Conservation (phyloP, 169 alveolate species). For the Eimeria praecox region DNA sequence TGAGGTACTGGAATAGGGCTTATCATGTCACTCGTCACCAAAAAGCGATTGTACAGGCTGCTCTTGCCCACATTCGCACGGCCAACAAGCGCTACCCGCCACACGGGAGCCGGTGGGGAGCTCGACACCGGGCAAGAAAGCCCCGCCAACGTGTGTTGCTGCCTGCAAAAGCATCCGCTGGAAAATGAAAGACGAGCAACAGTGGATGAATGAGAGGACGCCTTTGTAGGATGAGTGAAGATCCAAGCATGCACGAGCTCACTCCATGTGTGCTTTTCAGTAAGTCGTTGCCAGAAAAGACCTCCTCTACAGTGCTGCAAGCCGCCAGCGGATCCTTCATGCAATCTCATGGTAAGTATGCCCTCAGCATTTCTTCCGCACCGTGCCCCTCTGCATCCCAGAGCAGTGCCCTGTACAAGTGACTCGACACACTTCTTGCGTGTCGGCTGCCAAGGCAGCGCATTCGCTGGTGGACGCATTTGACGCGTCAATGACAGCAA, state of each 20-base stretch:
- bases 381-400: not conserved
- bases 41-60: slow-evolving; percentile 86
- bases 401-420: slow-evolving; percentile 10
- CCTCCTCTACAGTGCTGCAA: not conserved
- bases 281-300: not conserved
- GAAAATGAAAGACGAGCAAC: not conserved
- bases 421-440: slow-evolving; percentile 7
- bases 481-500: not conserved
- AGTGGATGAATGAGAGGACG: not conserved
- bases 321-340: not conserved
- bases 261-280: not conserved
- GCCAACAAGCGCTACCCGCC: slow-evolving; percentile 83
- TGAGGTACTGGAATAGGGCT: not conserved
- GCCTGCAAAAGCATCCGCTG: not conserved
- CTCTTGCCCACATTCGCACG: slow-evolving; percentile 89
- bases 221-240: not conserved
- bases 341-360: not conserved
- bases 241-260: not conserved
- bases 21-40: slow-evolving; percentile 60
- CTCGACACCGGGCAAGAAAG: not conserved
- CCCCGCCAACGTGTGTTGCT: not conserved
- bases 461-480: not conserved
- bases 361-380: not conserved
- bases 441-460: not conserved
- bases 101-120: not conserved